A percentile compares a stretch with the other conserved stretches of the same genome.
Evolutionary conservation across 257 asterid genomes (phyloP).

Genomic region (Solanum clarkiae): DNA sequence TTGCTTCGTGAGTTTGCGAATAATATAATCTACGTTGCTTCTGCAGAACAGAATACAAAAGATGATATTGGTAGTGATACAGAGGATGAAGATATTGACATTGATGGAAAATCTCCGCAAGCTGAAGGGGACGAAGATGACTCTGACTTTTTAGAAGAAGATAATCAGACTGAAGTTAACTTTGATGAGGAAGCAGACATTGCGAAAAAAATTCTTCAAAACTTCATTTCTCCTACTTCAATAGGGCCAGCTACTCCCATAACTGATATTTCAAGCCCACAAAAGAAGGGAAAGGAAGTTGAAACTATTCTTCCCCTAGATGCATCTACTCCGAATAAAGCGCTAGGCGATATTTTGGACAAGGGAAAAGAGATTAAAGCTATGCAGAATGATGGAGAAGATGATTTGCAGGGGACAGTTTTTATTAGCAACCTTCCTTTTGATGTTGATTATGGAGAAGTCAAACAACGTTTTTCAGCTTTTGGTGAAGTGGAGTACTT

Average conservation of each 20-base stretch:
- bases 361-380: slow-evolving; percentile 15
- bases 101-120: slow-evolving; percentile 22
- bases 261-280: slow-evolving; percentile 11
- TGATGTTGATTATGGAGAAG: slow-evolving; percentile 61
- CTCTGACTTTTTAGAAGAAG: slow-evolving; percentile 24
- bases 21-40: background rate
- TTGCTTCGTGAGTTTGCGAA: background rate
- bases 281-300: slow-evolving; percentile 24
- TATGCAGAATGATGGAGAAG: slow-evolving; percentile 35
- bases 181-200: slow-evolving; percentile 65
- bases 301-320: slow-evolving; percentile 20
- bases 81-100: slow-evolving; percentile 34
- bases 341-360: background rate
- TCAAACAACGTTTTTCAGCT: slow-evolving; percentile 66
- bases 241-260: slow-evolving; percentile 10
- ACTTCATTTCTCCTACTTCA: slow-evolving; percentile 40
- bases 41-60: slow-evolving; percentile 44
- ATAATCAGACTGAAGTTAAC: slow-evolving; percentile 30
- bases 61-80: slow-evolving; percentile 29
- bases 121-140: slow-evolving; percentile 15
- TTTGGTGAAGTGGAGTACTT: slow-evolving; percentile 80
- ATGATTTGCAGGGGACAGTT: slow-evolving; percentile 66
- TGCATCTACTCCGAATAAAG: slow-evolving; percentile 5
- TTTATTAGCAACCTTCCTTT: slow-evolving; percentile 86
- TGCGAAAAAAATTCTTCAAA: slow-evolving; percentile 63